Percentiles rank a stretch among this genome's conserved stretches.
Conservation (phyloP, 139 green algal genomes). For the Tetradesmus obliquus region DNA sequence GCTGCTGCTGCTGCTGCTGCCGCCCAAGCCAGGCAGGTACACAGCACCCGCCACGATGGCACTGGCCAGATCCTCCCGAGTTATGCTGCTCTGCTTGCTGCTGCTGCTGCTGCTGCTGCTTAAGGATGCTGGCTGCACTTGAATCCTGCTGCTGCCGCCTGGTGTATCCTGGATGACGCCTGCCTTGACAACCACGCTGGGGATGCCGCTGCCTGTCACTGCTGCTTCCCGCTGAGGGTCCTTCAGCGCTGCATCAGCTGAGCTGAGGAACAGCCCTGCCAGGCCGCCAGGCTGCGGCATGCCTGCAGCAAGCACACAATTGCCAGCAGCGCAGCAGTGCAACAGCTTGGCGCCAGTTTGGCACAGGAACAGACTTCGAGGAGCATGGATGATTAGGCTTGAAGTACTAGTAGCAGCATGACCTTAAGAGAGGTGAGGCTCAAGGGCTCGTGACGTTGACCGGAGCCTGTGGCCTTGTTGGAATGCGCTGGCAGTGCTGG, state of each 20-base stretch:
- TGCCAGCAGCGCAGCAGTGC: no score
- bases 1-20: constrained; percentile 1
- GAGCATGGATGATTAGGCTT: no score
- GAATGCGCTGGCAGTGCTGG: no score
- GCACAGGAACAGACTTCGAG: no score
- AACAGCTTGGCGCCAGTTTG: no score
- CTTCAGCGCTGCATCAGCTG: constrained; percentile 20
- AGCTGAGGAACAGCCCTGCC: constrained; percentile 27
- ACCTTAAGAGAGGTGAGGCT: no score
- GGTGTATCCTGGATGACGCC: constrained; percentile 30
- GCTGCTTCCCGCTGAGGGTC: constrained; percentile 18
- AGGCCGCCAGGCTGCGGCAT: constrained; percentile 44
- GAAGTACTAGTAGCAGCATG: no score
- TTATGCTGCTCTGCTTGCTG: constrained; percentile 35
- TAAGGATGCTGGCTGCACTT: background rate
- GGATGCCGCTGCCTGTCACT: constrained; percentile 2
- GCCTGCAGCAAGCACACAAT: constrained; percentile 1
- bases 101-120: constrained; percentile 34
- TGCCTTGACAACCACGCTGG: constrained; percentile 34
- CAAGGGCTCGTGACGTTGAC: no score
- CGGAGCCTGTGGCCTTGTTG: no score
- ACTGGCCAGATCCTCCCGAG: constrained; percentile 31
- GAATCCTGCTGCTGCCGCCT: constrained; percentile 35
- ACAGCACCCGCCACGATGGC: constrained; percentile 24
- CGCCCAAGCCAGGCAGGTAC: background rate